Percentiles rank a stretch among this genome's conserved stretches.
Evolutionary conservation across 2,329 filamentous ascomycete genomes (phyloP).

Genomic region (Aureobasidium sp.): DNA sequence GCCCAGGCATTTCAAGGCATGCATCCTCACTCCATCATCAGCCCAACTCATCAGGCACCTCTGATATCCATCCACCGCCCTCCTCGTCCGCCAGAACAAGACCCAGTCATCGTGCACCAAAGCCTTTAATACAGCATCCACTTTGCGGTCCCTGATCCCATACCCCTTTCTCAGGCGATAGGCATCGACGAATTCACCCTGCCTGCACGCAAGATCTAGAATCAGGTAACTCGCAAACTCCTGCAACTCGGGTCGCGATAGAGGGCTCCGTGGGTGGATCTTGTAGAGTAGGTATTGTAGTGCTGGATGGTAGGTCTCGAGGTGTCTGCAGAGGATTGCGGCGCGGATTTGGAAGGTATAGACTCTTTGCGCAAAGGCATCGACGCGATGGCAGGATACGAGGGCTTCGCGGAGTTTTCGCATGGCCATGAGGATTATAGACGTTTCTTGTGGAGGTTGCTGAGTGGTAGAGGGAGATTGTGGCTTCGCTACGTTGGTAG

Average conservation of each 20-base stretch:
- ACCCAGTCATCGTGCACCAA: slow-evolving; percentile 78
- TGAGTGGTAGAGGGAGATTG: slow-evolving; percentile 8
- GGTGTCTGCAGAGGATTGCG: slow-evolving; percentile 70
- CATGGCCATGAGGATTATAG: slow-evolving; percentile 70
- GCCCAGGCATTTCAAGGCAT: slow-evolving; percentile 80
- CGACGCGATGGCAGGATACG: slow-evolving; percentile 64
- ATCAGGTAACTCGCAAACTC: slow-evolving; percentile 77
- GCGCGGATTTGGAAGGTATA: slow-evolving; percentile 89
- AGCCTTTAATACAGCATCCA: slow-evolving; percentile 61
- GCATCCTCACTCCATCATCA: slow-evolving; percentile 62
- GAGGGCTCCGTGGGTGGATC: slow-evolving; percentile 58
- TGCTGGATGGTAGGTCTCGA: slow-evolving; percentile 84
- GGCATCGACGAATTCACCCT: slow-evolving; percentile 65
- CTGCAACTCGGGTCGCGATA: slow-evolving; percentile 63
- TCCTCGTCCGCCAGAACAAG: slow-evolving; percentile 62
- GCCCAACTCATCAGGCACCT: slow-evolving; percentile 74
- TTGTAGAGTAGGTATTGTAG: slow-evolving; percentile 67
- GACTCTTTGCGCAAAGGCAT: slow-evolving; percentile 76
- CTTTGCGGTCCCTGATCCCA: slow-evolving; percentile 48
- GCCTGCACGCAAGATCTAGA: slow-evolving; percentile 80
- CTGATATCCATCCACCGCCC: slow-evolving; percentile 70
- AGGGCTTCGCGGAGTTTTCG: slow-evolving; percentile 89
- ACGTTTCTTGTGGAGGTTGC: slow-evolving; percentile 44
- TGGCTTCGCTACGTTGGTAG: slow-evolving; percentile 15
- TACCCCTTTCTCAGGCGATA: slow-evolving; percentile 57